A percentile compares a stretch with the other conserved stretches of the same genome.
These are phyloP conservation scores for Rhododendron vialii DNA, from an alignment of 148 eudicot genomes.

Conservation along the genomic window DNA sequence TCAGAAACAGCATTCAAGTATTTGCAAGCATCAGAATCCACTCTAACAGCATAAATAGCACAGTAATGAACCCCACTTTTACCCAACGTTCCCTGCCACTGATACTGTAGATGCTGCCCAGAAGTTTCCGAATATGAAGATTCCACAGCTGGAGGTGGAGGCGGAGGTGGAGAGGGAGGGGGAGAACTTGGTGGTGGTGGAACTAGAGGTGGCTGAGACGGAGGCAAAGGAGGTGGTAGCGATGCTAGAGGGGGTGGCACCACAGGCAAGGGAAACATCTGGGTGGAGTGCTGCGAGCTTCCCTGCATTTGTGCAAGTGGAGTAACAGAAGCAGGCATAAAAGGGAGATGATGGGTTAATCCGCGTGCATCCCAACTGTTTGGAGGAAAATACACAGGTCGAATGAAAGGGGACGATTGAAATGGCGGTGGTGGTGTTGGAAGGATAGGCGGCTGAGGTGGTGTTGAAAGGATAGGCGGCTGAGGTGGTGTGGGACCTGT, in stretches of 20 bases:
- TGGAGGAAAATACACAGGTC: constrained; percentile 63
- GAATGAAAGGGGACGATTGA: constrained; percentile 42
- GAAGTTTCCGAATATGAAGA: constrained; percentile 26
- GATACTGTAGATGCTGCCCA: constrained; percentile 27
- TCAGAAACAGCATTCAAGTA: constrained; percentile 61
- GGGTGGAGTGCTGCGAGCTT: constrained; percentile 50
- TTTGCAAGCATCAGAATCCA: constrained; percentile 73
- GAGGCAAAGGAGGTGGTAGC: constrained; percentile 46
- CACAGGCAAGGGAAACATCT: constrained; percentile 45
- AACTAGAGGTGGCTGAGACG: constrained; percentile 48
- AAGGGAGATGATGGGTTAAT: constrained; percentile 49
- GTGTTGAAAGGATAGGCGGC: constrained; percentile 34
- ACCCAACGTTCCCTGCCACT: constrained; percentile 83
- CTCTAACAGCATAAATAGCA: constrained; percentile 56
- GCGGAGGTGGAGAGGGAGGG: constrained; percentile 52
- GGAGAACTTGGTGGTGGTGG: constrained; percentile 64
- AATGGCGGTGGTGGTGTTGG: constrained; percentile 38
- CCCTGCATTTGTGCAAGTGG: constrained; percentile 67
- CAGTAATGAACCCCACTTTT: constrained; percentile 94
- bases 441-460: constrained; percentile 35
- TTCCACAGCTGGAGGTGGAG: constrained; percentile 28
- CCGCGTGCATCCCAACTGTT: constrained; percentile 67
- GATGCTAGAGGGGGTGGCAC: constrained; percentile 66
- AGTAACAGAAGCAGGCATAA: constrained; percentile 67
- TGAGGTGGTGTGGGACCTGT: constrained; percentile 29